Evolutionary conservation across 495 filamentous ascomycete species (phyloP), one percentile per base, ranked within the genome.

Genomic region (Aspergillus ostianus): DNA sequence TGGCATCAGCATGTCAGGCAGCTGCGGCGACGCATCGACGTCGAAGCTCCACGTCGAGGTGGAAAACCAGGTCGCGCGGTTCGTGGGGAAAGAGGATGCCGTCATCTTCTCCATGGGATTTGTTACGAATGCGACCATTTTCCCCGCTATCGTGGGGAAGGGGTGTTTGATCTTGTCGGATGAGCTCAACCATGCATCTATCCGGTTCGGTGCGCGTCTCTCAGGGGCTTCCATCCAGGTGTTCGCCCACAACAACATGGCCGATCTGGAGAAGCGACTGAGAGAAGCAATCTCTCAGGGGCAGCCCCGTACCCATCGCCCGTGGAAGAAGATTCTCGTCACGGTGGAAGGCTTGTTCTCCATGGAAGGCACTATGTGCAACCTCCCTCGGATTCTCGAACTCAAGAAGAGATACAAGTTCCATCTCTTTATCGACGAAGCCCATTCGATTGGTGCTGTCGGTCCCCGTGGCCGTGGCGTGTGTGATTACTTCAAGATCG

Each of bases 51-150:
- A 87, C 49, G 47, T 85, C 45, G 90, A 94, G 66, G 91, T 93
- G 10, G 92, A 96, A 74, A 82, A 87, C 21, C 82, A 91, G 60
- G 80, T 94, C 57, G 92, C 92, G 21, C 80, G 84, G 56, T 96
- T 96, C 62, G 87, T 93, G 26, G 90, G 92, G 59, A 96, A 94
- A 74, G 85, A 88, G 48, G 84, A 87, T 51, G 83, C 92, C 47
- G 91, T 94, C 82, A 85, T 96, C 48, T 94, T 94, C 76, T 93
- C 90, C 8, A 96, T 96, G 91, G 92, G 92, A 32, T 96, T 92
- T 67, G 89, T 85, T 26, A 96, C 92, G 17, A 96, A 96, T 67
- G 84, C 90, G 15, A 87, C 88, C 13, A 83, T 88, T 13, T 94
- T 96, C 77, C 88, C 91, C 2, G 86, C 89, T 53, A 75, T 96